A percentile compares a stretch with the other conserved stretches of the same genome.
Conservation (phyloP, 2,329 filamentous ascomycete genomes). For the Scedosporium boydii region DNA sequence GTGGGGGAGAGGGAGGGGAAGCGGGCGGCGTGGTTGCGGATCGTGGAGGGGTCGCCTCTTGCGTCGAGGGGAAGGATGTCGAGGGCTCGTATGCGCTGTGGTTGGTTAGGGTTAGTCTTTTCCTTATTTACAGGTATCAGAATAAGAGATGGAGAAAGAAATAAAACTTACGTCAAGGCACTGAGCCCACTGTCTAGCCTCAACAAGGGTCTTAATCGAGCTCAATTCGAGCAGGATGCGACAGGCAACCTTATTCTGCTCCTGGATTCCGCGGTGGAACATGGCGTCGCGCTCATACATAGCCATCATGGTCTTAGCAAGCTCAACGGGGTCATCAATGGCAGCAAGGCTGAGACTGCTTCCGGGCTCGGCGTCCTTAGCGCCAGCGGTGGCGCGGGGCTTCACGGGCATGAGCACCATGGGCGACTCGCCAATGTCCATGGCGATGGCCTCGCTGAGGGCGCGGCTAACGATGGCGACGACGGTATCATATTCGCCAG, state of each 20-base stretch:
- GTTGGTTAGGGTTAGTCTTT: conserved; percentile 1
- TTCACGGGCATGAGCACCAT: conserved; percentile 72
- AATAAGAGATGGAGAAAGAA: neutral
- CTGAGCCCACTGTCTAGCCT: conserved; percentile 45
- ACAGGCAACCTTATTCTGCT: conserved; percentile 47
- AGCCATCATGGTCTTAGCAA: conserved; percentile 51
- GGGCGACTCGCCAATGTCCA: conserved; percentile 75
- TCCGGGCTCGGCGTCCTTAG: conserved; percentile 27
- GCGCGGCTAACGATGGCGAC: conserved; percentile 81
- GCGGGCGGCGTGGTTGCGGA: conserved; percentile 70
- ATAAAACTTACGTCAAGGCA: conserved; percentile 45
- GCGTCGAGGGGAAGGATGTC: conserved; percentile 74
- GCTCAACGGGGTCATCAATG: conserved; percentile 51
- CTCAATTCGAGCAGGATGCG: conserved; percentile 51
- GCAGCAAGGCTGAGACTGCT: conserved; percentile 52
- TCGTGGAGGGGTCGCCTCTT: conserved; percentile 62
- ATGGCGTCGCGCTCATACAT: conserved; percentile 54
- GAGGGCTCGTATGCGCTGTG: conserved; percentile 61
- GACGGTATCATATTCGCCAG: conserved; percentile 93
- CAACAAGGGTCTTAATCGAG: conserved; percentile 47
- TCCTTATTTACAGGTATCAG: neutral
- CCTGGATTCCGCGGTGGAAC: conserved; percentile 49
- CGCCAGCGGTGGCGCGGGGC: conserved; percentile 43
- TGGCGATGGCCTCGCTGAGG: conserved; percentile 77
- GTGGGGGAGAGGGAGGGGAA: conserved; percentile 72